Evolutionary conservation across 1,284 basidiomycete genomes (phyloP).

Genomic region (Pterulicium gracile): DNA sequence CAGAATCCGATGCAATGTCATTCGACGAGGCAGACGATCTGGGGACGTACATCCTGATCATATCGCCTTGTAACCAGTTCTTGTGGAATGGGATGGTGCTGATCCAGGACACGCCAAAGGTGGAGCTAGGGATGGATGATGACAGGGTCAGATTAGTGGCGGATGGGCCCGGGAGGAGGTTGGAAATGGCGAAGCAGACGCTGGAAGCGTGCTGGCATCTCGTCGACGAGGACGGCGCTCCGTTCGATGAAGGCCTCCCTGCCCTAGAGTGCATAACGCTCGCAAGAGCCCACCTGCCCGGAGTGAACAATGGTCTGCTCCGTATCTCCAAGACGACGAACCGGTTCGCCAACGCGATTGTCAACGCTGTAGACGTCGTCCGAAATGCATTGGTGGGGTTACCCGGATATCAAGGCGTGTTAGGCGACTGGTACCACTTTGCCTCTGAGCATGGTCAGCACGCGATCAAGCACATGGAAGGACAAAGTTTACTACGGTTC

Average conservation of each 20-base stretch:
- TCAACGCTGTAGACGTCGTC: constrained; percentile 82
- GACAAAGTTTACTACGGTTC: constrained; percentile 60
- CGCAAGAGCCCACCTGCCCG: constrained; percentile 86
- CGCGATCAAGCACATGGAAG: constrained; percentile 82
- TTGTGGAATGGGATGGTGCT: constrained; percentile 92
- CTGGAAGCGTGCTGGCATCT: constrained; percentile 62
- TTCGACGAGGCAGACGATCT: constrained; percentile 23
- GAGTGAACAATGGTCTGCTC: constrained; percentile 82
- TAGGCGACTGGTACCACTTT: constrained; percentile 95
- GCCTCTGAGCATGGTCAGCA: constrained; percentile 93
- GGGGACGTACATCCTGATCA: constrained; percentile 66
- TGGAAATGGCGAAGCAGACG: constrained; percentile 70
- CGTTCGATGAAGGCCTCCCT: constrained; percentile 28
- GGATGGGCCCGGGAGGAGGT: constrained; percentile 74
- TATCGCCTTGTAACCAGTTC: constrained; percentile 84
- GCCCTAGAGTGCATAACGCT: constrained; percentile 64
- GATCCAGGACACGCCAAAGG: constrained; percentile 53
- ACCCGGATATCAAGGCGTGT: constrained; percentile 71
- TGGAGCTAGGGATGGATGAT: constrained; percentile 76
- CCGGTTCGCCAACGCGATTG: constrained; percentile 86
- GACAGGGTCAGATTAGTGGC: constrained; percentile 79
- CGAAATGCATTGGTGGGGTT: constrained; percentile 55
- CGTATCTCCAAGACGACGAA: constrained; percentile 88
- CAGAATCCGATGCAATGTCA: constrained; percentile 34
- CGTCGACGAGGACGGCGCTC: constrained; percentile 49